Base-by-base conservation (phyloP, 140 eudicot species). In the Anethum foeniculum region DNA sequence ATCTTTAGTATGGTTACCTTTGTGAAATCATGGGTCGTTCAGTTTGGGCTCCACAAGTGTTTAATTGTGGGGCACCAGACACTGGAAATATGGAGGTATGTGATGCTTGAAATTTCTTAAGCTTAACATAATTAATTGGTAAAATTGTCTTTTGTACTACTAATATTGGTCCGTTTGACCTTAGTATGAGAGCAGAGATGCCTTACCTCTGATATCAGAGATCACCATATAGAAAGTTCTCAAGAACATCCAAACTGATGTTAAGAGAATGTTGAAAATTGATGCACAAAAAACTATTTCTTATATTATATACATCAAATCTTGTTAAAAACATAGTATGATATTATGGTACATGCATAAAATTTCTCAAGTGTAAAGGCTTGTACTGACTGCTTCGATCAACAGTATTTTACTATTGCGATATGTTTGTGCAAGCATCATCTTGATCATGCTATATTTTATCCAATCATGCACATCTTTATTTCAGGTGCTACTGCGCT, bases 31-130 rank as follows among this genome's bases (percentile, higher is more conserved):
- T 92, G 97, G 99, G 99, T 60, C 93, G 93, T 49, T 95, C 99
- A 56, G 83, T 95, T 71, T 95, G 96, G 95, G 99, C 99, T 47
- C 97, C 97, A 52, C 99, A 92, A 84, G 94, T 95, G 82, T 95
- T 95, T 83, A 95, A 92, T 58, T 95, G 97, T 78, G 99, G 97
- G 49, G 95, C 97, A 60, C 99, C 99, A 39, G 99, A 95, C 84
- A 92, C 97, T 44, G 99, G 99, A 83, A 95, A 95, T 84, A 95
- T 92, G 99, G 99, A 95, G 99, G 99, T 92, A 86, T n/a, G 82
- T 64, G 1, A 44, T 25, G 11, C 58, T 48, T 48, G 28, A 5
- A 68, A 71, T 43, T 69, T 76, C 38, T 65, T 47, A 30, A 43
- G 54, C 8, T 77, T 25, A 14, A 47, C 25, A 27, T 80, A 65